A percentile compares a stretch with the other conserved stretches of the same genome.
Evolutionary conservation across 2,329 filamentous ascomycete genomes (phyloP).

Genomic region (Podosphaera xanthii): DNA sequence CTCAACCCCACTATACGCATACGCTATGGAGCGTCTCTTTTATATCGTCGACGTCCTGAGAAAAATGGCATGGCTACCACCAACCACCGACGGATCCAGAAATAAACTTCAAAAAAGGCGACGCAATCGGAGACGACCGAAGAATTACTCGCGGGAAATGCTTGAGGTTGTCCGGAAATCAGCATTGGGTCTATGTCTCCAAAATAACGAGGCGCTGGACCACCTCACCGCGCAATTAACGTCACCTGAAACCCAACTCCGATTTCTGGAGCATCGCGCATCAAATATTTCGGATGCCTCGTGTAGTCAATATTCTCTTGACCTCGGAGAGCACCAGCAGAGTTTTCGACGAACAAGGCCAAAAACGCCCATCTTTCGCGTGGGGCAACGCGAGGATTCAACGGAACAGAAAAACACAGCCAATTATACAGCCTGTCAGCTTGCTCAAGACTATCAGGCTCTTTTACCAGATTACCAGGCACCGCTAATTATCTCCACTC

Average conservation of each 20-base stretch:
- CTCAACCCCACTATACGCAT: background rate
- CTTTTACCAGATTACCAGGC: conserved; percentile 5
- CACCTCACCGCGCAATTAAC: background rate
- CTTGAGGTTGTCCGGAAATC: background rate
- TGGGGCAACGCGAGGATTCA: conserved; percentile 12
- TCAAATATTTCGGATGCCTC: conserved; percentile 3
- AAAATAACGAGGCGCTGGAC: background rate
- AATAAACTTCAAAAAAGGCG: background rate
- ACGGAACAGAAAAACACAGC: background rate
- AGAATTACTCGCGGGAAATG: background rate
- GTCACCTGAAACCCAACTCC: background rate
- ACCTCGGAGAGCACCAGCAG: conserved; percentile 1
- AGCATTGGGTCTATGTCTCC: background rate
- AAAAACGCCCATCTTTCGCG: conserved; percentile 13
- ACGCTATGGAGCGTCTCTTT: background rate
- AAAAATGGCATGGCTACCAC: background rate
- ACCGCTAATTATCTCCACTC: conserved; percentile 1
- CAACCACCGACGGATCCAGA: background rate
- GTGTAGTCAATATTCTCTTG: conserved; percentile 4
- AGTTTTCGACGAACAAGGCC: conserved; percentile 5
- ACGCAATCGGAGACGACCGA: background rate
- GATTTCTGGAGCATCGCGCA: background rate
- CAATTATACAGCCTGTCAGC: conserved; percentile 6
- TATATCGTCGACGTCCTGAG: background rate
- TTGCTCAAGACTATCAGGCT: conserved; percentile 11